Base-by-base conservation (phyloP, 768 basidiomycete genomes). In the Amanita inopinata region DNA sequence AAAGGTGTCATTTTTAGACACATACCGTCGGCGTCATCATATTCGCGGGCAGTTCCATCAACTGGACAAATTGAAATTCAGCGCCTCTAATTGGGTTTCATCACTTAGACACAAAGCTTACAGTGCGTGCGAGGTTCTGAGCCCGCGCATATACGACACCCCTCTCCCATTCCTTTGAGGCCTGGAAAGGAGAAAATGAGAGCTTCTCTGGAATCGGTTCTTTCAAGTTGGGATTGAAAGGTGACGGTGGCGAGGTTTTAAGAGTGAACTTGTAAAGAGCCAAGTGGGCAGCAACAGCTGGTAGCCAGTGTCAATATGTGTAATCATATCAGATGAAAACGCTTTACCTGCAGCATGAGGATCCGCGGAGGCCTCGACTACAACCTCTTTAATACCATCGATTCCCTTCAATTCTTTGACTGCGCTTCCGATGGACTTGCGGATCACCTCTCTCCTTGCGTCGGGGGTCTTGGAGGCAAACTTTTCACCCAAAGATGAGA, bases 31-130 rank as follows among this genome's bases (percentile, higher is more conserved):
- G 89, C 1, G 87, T 90, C 67, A 88, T 65, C 59, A 90, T 76
- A 58, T 92, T 92, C 1, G 76, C 88, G 39, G 90, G 90, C 4
- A 85, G 62, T 60, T 92, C 90, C 78, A 76, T 81, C 35, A 92
- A 69, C 83, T 88, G 56, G 38, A 30, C 3, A 35, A n/a, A n/a
- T n/a, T n/a, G n/a, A n/a, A n/a, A n/a, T n/a, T n/a, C n/a, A n/a
- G n/a, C n/a, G 22, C 31, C 15, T 12, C 23, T 8, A 18, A 39
- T 40, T 18, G 47, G 28, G 31, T n/a, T 40, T 33, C 25, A 38
- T 17, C 38, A n/a, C 37, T 17, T 22, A 14, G 11, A 19, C 25
- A 33, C 34, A 34, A 38, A 9, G 46, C 70, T 43, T 58, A 83
- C 83, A 31, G 85, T 87, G 32, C 85, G 72, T 18, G 85, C 84